Evolutionary conservation across 208 protist genomes (phyloP).

Genomic region (Leishmania amazonensis): DNA sequence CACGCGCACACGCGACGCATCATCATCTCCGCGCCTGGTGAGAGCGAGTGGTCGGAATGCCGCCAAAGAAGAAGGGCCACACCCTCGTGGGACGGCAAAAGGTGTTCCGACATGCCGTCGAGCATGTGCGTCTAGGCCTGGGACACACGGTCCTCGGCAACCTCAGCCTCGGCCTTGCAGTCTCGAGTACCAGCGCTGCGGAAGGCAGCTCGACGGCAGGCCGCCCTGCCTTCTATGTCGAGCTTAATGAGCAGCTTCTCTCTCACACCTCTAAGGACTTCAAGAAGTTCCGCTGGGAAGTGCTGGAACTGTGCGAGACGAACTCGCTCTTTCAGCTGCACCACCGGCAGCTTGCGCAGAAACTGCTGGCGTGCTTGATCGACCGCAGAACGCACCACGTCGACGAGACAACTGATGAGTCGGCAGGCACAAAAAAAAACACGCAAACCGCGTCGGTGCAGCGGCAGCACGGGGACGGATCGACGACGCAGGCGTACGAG

Average conservation of each 20-base stretch:
- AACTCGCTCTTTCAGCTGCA: conserved; percentile 71
- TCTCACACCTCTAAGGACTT: conserved; percentile 85
- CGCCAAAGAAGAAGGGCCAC: conserved; percentile 78
- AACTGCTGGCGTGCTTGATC: conserved; percentile 63
- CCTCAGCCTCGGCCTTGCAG: conserved; percentile 68
- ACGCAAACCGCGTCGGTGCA: background rate
- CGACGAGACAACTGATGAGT: background rate
- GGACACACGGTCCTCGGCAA: conserved; percentile 83
- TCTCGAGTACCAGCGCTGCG: conserved; percentile 10
- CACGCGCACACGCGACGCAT: background rate
- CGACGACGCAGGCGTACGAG: conserved; percentile 68
- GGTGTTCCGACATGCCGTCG: conserved; percentile 85
- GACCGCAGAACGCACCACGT: conserved; percentile 37
- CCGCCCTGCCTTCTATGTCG: conserved; percentile 70
- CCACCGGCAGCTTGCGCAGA: conserved; percentile 75
- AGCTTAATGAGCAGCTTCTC: conserved; percentile 86
- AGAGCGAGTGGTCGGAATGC: conserved; percentile 42
- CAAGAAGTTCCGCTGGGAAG: conserved; percentile 82
- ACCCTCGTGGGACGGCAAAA: conserved; percentile 71
- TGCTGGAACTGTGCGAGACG: conserved; percentile 72
- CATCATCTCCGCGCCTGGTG: background rate
- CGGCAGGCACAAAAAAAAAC: conserved; percentile 1
- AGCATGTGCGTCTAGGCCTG: conserved; percentile 89
- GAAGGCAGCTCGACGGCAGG: conserved; percentile 17
- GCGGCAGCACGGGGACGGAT: conserved; percentile 10